Conservation (phyloP, 2,329 filamentous ascomycete species). For the Pyrenophora seminiperda region DNA sequence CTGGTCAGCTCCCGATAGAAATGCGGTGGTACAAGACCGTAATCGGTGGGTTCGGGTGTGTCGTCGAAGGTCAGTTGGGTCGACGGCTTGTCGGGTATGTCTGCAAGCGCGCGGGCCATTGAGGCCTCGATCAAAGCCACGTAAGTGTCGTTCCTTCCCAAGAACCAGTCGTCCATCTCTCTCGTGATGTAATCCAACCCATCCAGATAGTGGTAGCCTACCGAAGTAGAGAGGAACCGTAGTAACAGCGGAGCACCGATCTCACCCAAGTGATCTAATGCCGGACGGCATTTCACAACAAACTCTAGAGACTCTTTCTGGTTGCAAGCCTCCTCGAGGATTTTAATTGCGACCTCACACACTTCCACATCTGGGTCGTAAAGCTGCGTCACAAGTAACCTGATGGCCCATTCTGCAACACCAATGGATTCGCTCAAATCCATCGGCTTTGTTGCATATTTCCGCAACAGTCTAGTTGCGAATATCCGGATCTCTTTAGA, state of each 20-base stretch:
- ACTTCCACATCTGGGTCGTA: slow-evolving; percentile 98
- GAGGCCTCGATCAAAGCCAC: slow-evolving; percentile 95
- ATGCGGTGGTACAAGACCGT: slow-evolving; percentile 80
- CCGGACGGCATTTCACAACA: slow-evolving; percentile 93
- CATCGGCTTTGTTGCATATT: slow-evolving; percentile 73
- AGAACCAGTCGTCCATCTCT: slow-evolving; percentile 99
- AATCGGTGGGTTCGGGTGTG: slow-evolving; percentile 54
- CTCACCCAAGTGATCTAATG: slow-evolving; percentile 92
- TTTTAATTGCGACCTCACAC: slow-evolving; percentile 94
- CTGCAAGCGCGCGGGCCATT: slow-evolving; percentile 80
- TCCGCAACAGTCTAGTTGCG: slow-evolving; percentile 82
- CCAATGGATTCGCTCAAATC: slow-evolving; percentile 52
- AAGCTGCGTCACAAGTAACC: slow-evolving; percentile 93
- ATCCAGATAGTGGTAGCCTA: slow-evolving; percentile 96
- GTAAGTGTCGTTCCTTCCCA: slow-evolving; percentile 95
- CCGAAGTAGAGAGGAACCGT: slow-evolving; percentile 91
- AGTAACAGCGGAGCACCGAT: slow-evolving; percentile 92
- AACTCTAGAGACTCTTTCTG: slow-evolving; percentile 89
- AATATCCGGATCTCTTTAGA: slow-evolving; percentile 91
- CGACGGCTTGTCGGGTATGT: slow-evolving; percentile 62
- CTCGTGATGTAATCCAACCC: slow-evolving; percentile 98
- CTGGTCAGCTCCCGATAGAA: slow-evolving; percentile 96
- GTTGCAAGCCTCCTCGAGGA: slow-evolving; percentile 96
- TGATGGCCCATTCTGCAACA: slow-evolving; percentile 94
- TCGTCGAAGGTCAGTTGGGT: slow-evolving; percentile 50